phyloP scores from a whole-genome alignment of 768 basidiomycete genomes.

The Melanogaster broomeanus region DNA sequence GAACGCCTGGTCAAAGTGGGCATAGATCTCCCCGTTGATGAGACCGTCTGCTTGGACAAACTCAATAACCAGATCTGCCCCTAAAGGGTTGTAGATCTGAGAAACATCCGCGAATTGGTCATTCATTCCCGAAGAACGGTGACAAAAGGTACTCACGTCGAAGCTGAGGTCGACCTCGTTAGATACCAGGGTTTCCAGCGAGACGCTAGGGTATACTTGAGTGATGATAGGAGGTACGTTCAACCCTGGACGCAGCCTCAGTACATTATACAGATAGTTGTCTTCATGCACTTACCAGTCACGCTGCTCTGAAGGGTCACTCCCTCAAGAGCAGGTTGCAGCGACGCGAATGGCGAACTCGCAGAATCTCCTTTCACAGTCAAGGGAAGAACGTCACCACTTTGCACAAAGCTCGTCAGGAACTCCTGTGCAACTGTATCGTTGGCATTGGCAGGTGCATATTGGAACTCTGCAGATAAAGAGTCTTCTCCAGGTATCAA shows the following conservation, averaged over 20 bases:
- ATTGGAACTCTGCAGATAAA: slow-evolving; percentile 63
- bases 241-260: slow-evolving; percentile 32
- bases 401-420: slow-evolving; percentile 60
- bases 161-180: slow-evolving; percentile 58
- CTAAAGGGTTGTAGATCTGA: slow-evolving; percentile 56
- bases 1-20: slow-evolving; percentile 59
- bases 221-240: slow-evolving; percentile 60
- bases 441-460: slow-evolving; percentile 63
- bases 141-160: slow-evolving; percentile 41
- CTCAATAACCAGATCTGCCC: slow-evolving; percentile 55
- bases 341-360: slow-evolving; percentile 63
- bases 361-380: slow-evolving; percentile 58
- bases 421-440: slow-evolving; percentile 66
- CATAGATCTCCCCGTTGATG: slow-evolving; percentile 53
- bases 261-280: background rate
- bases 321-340: slow-evolving; percentile 55
- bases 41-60: slow-evolving; percentile 58
- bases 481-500: slow-evolving; percentile 59
- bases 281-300: slow-evolving; percentile 37
- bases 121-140: background rate
- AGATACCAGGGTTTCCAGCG: slow-evolving; percentile 46
- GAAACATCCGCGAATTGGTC: background rate
- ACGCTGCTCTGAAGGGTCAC: slow-evolving; percentile 52
- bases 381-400: slow-evolving; percentile 45
- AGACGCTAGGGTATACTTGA: slow-evolving; percentile 54